Conservation (phyloP, 2,329 filamentous ascomycete genomes). For the Orbilia oligospora region DNA sequence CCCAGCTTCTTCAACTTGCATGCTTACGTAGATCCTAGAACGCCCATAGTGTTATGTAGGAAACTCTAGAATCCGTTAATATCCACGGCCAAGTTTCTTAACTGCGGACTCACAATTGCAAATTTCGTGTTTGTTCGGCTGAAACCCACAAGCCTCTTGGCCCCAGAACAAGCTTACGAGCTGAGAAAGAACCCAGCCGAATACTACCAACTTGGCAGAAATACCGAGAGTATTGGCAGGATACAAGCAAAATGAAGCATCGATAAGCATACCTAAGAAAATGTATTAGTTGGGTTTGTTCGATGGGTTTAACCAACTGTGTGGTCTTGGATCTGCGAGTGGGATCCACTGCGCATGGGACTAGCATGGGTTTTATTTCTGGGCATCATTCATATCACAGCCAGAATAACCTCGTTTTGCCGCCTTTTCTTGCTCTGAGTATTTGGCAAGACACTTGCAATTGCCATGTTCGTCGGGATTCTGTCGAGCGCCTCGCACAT, state of each 20-base stretch:
- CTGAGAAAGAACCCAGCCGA: constrained; percentile 23
- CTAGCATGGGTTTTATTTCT: constrained; percentile 50
- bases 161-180: constrained; percentile 26
- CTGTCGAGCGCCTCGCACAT: constrained; percentile 4
- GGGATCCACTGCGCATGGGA: constrained; percentile 34
- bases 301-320: constrained; percentile 33
- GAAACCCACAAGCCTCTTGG: constrained; percentile 46
- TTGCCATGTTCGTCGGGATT: constrained; percentile 5
- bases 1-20: constrained; percentile 2
- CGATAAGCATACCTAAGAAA: constrained; percentile 37
- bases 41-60: background rate
- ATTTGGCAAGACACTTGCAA: background rate
- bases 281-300: constrained; percentile 21
- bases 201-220: constrained; percentile 41
- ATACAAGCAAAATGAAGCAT: constrained; percentile 58
- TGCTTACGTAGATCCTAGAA: constrained; percentile 45
- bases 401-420: constrained; percentile 47
- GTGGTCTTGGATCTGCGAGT: constrained; percentile 49
- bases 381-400: constrained; percentile 45
- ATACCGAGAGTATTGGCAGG: constrained; percentile 38
- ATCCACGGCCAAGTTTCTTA: constrained; percentile 12
- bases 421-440: constrained; percentile 15
- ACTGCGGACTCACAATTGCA: constrained; percentile 4
- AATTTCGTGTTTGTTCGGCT: constrained; percentile 17
- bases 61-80: constrained; percentile 10